Evolutionary conservation across 2,329 filamentous ascomycete genomes (phyloP), one percentile per base, ranked within the genome.

Genomic region (Sporothrix brasiliensis): DNA sequence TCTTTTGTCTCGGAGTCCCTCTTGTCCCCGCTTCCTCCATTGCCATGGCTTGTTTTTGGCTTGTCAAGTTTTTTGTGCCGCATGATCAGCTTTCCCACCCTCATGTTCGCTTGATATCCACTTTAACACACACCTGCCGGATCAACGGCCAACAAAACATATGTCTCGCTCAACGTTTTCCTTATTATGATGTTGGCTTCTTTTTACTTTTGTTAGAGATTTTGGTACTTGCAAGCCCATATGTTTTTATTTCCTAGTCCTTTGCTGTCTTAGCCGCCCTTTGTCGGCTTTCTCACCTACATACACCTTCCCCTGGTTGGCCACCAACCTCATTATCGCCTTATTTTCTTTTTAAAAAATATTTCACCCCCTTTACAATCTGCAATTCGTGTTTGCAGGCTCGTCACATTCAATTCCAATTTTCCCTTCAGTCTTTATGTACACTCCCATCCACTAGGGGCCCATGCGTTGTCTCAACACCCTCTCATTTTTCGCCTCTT

Each of bases 401-500:
- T 47, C 27, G 4, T 44, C 58, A 41, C 60, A 24, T 34, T 54
- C 30, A n/a, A 52, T 58, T 34, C 21, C 16, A 4, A 52, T 30
- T 63, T 21, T 19, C 7, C 74, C 75, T 30, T 34, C 34, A 34
- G 34, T 34, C 16, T 54, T 47, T 58, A 67, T 66, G 52, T 44
- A 68, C 68, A 70, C 67, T 21, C 70, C 67, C 53, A 54, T 49
- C 70, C 67, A 52, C 30, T 34, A 66, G n/a, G 14, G 47, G 56
- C 54, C 68, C 70, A 63, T 70, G 66, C 24, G 69, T 73, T 50
- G 52, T 69, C 65, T 41, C 21, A 14, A 39, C 39, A n/a, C n/a
- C 58, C 39, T 34, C 24, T 54, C 19, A 16, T 30, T n/a, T 16
- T 24, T n/a, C n/a, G 19, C 21, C 13, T 67, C 72, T 73, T 72